These are phyloP conservation scores for Fistulifera pelliculosa DNA, from an alignment of 108 stramenopile genomes.

Conservation along the genomic window DNA sequence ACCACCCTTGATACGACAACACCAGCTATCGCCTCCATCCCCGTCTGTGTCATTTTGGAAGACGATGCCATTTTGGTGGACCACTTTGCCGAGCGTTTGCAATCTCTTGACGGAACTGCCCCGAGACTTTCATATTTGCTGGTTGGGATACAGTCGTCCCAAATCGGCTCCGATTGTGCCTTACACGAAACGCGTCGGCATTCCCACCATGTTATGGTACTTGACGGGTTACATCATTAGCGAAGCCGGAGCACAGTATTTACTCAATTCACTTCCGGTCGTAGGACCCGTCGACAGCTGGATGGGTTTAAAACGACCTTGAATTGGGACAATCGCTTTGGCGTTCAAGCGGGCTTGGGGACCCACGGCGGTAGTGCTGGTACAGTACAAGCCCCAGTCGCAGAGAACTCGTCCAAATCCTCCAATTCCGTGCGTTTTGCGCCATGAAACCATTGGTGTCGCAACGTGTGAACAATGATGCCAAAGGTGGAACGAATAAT, in stretches of 20 bases:
- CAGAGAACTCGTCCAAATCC: slow-evolving; percentile 43
- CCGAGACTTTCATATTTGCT: slow-evolving; percentile 82
- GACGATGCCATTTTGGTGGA: slow-evolving; percentile 80
- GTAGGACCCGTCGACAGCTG: slow-evolving; percentile 63
- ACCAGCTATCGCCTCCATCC: slow-evolving; percentile 24
- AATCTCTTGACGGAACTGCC: slow-evolving; percentile 62
- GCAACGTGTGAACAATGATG: slow-evolving; percentile 36
- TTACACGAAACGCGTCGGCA: slow-evolving; percentile 46
- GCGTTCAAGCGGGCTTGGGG: slow-evolving; percentile 57
- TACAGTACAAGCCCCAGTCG: slow-evolving; percentile 11
- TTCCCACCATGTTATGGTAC: slow-evolving; percentile 77
- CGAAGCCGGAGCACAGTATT: slow-evolving; percentile 46
- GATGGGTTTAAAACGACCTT: slow-evolving; percentile 45
- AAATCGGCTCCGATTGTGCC: slow-evolving; percentile 72
- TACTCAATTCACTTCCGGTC: slow-evolving; percentile 53
- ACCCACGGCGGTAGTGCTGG: slow-evolving; percentile 16
- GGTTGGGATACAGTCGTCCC: slow-evolving; percentile 72
- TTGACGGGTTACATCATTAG: slow-evolving; percentile 76
- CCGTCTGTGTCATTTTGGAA: slow-evolving; percentile 72
- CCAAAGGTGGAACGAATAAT: too few relatives aligned
- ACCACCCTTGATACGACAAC: slow-evolving; percentile 15
- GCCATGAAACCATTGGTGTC: slow-evolving; percentile 60
- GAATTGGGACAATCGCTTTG: slow-evolving; percentile 73
- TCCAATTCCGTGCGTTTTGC: slow-evolving; percentile 71
- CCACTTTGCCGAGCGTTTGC: slow-evolving; percentile 62